Base-by-base conservation (phyloP, 371 early-diverging fungal species). In the Batrachochytrium dendrobatidis region DNA sequence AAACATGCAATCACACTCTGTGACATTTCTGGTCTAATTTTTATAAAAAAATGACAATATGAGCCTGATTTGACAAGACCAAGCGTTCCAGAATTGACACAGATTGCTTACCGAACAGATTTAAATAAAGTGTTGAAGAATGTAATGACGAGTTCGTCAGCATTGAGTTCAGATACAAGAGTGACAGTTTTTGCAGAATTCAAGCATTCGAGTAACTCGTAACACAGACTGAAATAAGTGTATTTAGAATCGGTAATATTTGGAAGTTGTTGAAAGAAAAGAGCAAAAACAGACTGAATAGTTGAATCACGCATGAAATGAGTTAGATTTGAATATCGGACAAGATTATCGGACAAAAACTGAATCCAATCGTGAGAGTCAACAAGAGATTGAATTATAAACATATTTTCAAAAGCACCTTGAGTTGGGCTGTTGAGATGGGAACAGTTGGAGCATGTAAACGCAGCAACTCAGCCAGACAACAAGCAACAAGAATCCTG, bases 371-470 rank as follows among this genome's bases (percentile, higher is more conserved):
- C n/a, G n/a, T n/a, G 15, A 39, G 39, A 39, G 15, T 17, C 15
- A 39, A 39, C 20, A 39, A 15, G 15, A 20, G 17, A 39, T 15
- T 39, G 39, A 39, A 20, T 39, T 39, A 39, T 39, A 39, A 39
- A 20, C 17, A 39, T 39, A 39, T 39, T 17, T 39, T 20, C 20
- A 39, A 39, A 39, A 39, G 30, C 72, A 87, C 88, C 73, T 75
- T 86, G 53, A 93, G 77, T 59, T 91, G 85, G 0, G 66, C 62
- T 48, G 80, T 74, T 31, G 64, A 74, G 70, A 91, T 95, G 1
- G 96, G 98, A 2, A 92, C 89, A 34, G 91, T 88, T 6, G 96
- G 95, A 2, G 95, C 96, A 70, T 83, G 92, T 22, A 98, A 72
- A 30, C 94, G 80, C 53, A 98, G 79, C 1, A 94, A 75, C 63